Conservation (phyloP, 1,284 basidiomycete species). For the Rhodotorula glutinis region DNA sequence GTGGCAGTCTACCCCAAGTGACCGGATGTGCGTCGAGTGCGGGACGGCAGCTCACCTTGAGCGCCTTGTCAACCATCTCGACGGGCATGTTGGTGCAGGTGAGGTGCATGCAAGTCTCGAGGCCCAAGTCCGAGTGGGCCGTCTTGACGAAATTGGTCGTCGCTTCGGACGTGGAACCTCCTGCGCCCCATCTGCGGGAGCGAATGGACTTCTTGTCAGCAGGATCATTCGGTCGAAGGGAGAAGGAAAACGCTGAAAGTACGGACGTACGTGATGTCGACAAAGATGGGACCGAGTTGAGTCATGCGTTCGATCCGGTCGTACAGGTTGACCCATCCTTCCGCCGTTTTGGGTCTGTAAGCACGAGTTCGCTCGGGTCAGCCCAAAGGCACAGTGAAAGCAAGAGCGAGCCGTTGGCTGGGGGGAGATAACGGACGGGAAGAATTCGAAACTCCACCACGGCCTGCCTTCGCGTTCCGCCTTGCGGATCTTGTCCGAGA, state of each 20-base stretch:
- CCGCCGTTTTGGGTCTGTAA: slow-evolving; percentile 31
- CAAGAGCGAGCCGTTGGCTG: too few relatives aligned
- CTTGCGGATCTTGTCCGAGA: slow-evolving; percentile 38
- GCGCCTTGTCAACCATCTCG: slow-evolving; percentile 76
- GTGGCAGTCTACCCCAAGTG: too few relatives aligned
- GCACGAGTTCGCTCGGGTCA: too few relatives aligned
- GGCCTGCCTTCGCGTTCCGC: slow-evolving; percentile 35
- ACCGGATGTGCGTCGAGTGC: too few relatives aligned
- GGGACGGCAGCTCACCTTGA: slow-evolving; percentile 70
- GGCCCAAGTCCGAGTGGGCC: slow-evolving; percentile 74
- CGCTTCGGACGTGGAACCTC: slow-evolving; percentile 51
- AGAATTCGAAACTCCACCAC: slow-evolving; percentile 41
- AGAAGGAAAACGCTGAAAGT: neutral
- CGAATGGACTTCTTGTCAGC: neutral
- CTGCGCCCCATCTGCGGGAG: slow-evolving; percentile 50
- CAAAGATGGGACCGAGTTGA: slow-evolving; percentile 89
- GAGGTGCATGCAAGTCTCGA: slow-evolving; percentile 87
- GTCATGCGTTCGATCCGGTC: slow-evolving; percentile 99
- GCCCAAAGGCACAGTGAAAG: too few relatives aligned
- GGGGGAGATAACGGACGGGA: slow-evolving; percentile 21
- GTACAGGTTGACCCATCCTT: slow-evolving; percentile 90
- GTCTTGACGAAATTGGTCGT: slow-evolving; percentile 81
- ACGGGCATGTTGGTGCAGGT: slow-evolving; percentile 97
- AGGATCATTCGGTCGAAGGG: neutral
- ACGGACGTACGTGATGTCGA: slow-evolving; percentile 92